Percentiles rank a stretch among this genome's conserved stretches.
Conservation (phyloP, 805 yeast genomes). For the Kodamaea kakaduensis region DNA sequence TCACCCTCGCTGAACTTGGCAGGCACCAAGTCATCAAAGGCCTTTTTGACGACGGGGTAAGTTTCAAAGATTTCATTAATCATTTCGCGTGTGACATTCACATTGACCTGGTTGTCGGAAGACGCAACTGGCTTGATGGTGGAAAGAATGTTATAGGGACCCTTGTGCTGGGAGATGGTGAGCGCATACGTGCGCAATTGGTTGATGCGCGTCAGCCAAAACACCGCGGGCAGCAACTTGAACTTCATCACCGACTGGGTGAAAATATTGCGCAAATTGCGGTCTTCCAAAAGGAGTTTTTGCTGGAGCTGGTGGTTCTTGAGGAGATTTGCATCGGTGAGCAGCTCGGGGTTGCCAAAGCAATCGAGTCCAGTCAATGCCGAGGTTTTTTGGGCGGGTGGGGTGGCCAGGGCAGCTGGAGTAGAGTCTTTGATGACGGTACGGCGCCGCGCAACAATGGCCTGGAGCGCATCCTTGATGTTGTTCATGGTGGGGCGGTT, state of each 20-base stretch:
- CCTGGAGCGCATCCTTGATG: constrained; percentile 63
- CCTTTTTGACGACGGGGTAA: constrained; percentile 85
- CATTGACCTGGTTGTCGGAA: constrained; percentile 88
- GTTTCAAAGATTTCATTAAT: constrained; percentile 87
- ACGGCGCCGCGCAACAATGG: constrained; percentile 62
- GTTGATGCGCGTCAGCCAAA: constrained; percentile 82
- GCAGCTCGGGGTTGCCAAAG: constrained; percentile 21
- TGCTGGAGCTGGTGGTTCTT: constrained; percentile 78
- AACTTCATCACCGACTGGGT: constrained; percentile 81
- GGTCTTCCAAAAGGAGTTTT: constrained; percentile 64
- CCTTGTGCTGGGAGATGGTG: constrained; percentile 76
- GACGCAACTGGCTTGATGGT: constrained; percentile 93
- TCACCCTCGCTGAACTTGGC: constrained; percentile 75
- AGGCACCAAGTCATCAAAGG: constrained; percentile 89
- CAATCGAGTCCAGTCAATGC: constrained; percentile 12
- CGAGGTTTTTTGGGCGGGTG: constrained; percentile 12
- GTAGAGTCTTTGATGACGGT: constrained; percentile 45
- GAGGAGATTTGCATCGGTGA: constrained; percentile 48
- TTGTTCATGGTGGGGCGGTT: constrained; percentile 73
- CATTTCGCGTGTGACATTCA: constrained; percentile 85
- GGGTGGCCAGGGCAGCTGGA: constrained; percentile 28
- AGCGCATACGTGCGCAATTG: constrained; percentile 82
- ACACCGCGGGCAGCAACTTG: constrained; percentile 73
- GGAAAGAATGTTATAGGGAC: constrained; percentile 90
- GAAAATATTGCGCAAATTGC: constrained; percentile 66